Evolutionary conservation across 768 basidiomycete genomes (phyloP), one percentile per base, ranked within the genome.

Genomic region (Xerocomellus intermedius): DNA sequence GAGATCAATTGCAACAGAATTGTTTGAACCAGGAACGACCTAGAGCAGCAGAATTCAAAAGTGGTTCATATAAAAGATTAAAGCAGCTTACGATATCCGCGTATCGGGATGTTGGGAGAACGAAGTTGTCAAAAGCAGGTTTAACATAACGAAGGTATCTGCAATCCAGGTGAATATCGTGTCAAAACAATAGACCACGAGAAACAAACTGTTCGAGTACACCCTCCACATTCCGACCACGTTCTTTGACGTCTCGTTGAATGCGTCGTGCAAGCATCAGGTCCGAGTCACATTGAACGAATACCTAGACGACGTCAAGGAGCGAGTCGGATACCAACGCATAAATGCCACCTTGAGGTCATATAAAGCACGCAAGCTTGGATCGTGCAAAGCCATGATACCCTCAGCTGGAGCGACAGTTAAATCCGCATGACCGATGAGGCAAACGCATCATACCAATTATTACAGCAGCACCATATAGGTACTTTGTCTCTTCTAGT

Each of bases 211-310:
- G 94, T 64, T 94, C 91, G 10, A 98, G 80, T 46, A 98, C 82
- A 2, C 96, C 95, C 4, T 86, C 84, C 0, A 98, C 87, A 52
- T 79, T 85, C 50, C 97, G 77, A 0, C 91, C 92, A 42, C 97
- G 82, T 69, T 99, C 94, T 63, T 84, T 82, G 17, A 91, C 82
- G 64, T 98, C 97, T 51, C 97, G 80, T 58, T 83, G 79, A 50
- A 99, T 88, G 37, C 97, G 84, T 54, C 97, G 84, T 1, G 96
- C 93, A 45, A 99, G 86, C 97, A 99, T 99, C 21, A 98, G 75
- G 69, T 99, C 97, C 8, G 94, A 88, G 68, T 98, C 94, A 55
- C 89, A 91, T 76, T 96, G 91, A 8, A 94, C 93, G 59, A 92
- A 94, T 5, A 94, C 78, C 88, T 91, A 51, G 8, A 44, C 8